phyloP scores from a whole-genome alignment of 805 yeast species.

The Candida rishiriensis region DNA sequence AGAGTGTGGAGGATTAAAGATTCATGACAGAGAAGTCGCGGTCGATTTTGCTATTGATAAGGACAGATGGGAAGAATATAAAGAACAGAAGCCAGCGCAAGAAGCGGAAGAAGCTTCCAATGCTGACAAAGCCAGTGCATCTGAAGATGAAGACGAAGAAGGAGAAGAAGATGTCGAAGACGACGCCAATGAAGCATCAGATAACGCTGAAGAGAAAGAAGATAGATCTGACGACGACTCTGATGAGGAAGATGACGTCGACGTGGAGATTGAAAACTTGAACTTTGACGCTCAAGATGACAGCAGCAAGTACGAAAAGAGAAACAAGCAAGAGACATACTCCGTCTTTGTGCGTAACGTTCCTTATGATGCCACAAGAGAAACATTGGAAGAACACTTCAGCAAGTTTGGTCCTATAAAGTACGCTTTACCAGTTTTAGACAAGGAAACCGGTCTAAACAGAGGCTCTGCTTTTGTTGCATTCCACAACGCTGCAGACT shows the following conservation, averaged over 20 bases:
- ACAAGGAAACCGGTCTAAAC: conserved; percentile 78
- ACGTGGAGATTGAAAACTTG: not conserved
- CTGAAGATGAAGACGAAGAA: conserved; percentile 31
- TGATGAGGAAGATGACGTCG: conserved; percentile 25
- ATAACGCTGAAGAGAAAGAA: conserved; percentile 23
- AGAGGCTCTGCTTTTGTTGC: conserved; percentile 96
- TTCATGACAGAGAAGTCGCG: conserved; percentile 87
- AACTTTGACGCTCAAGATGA: conserved; percentile 14
- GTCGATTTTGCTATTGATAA: conserved; percentile 93
- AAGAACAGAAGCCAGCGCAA: conserved; percentile 40
- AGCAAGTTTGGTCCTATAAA: conserved; percentile 78
- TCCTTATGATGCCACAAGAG: conserved; percentile 91
- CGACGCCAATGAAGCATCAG: conserved; percentile 25
- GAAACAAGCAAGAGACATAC: conserved; percentile 61
- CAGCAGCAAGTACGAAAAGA: conserved; percentile 26
- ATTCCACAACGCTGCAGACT: conserved; percentile 58
- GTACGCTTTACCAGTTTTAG: conserved; percentile 91
- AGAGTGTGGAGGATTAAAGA: conserved; percentile 66
- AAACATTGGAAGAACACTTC: conserved; percentile 73
- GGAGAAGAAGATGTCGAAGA: conserved; percentile 30
- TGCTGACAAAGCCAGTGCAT: conserved; percentile 31
- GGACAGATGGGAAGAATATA: conserved; percentile 67
- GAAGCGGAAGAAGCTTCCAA: too few relatives aligned
- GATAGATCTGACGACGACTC: conserved; percentile 13
- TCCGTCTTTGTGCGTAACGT: conserved; percentile 87